A percentile compares a stretch with the other conserved stretches of the same genome.
Conservation (phyloP, 352 stramenopile genomes). For the Pythium coloratum region DNA sequence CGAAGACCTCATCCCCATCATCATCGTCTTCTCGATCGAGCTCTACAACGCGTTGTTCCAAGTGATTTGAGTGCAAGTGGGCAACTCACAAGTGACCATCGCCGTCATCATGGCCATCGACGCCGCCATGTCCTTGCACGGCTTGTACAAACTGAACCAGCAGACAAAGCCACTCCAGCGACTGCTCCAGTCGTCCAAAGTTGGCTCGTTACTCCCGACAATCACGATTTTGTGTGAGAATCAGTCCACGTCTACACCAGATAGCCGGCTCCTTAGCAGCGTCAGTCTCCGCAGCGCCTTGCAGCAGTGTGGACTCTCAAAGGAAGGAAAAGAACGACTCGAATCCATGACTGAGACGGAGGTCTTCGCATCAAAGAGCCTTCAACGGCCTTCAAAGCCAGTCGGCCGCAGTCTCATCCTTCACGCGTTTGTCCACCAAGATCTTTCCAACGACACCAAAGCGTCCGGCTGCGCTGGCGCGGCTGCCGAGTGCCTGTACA, state of each 20-base stretch:
- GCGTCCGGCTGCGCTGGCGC: neutral
- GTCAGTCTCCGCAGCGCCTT: conserved; percentile 7
- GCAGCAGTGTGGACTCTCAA: conserved; percentile 7
- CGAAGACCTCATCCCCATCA: conserved; percentile 30
- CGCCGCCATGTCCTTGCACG: neutral
- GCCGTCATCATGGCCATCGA: conserved; percentile 19
- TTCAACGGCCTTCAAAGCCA: too few species aligned
- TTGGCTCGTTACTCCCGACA: neutral
- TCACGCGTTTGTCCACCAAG: neutral
- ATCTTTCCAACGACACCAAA: neutral
- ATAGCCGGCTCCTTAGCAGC: neutral
- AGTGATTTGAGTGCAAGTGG: conserved; percentile 31
- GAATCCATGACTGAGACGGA: neutral
- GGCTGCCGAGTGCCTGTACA: neutral
- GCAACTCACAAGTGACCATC: conserved; percentile 8
- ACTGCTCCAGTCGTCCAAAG: neutral
- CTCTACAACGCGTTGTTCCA: conserved; percentile 37
- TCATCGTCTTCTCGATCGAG: conserved; percentile 34
- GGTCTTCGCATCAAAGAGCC: neutral
- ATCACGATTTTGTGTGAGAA: neutral
- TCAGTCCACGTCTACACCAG: neutral
- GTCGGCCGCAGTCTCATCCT: neutral
- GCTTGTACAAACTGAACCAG: neutral
- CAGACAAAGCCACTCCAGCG: neutral
- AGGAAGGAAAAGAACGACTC: conserved; percentile 16